These are phyloP conservation scores for Aspergillus olivimuriae DNA, from an alignment of 495 filamentous ascomycete genomes.

Conservation along the genomic window DNA sequence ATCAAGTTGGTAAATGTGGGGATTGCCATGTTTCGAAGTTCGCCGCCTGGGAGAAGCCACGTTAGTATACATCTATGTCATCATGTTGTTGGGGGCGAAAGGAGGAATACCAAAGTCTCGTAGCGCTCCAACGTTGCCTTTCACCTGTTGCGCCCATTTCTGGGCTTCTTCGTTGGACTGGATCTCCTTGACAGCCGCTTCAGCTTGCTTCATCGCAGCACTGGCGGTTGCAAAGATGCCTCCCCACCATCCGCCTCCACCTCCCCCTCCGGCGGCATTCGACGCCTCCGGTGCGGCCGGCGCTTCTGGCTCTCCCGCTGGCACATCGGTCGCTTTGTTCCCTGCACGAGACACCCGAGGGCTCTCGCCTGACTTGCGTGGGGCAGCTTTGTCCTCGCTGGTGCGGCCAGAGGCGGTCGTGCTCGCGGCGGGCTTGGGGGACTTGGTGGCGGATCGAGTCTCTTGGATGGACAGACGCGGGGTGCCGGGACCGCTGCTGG, in stretches of 20 bases:
- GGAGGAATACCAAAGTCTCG: conserved; percentile 66
- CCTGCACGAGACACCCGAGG: conserved; percentile 57
- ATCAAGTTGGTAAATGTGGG: conserved; percentile 94
- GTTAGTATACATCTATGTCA: too few relatives aligned
- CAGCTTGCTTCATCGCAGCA: conserved; percentile 89
- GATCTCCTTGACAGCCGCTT: conserved; percentile 88
- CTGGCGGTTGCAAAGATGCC: conserved; percentile 60
- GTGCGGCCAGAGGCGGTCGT: conserved; percentile 45
- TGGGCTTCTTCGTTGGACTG: conserved; percentile 95
- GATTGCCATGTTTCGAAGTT: conserved; percentile 79
- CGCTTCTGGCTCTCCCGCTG: conserved; percentile 24
- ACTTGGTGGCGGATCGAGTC: conserved; percentile 39
- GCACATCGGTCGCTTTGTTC: conserved; percentile 42
- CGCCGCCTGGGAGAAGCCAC: too few relatives aligned
- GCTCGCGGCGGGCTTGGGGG: conserved; percentile 52
- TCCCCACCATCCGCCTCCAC: conserved; percentile 82
- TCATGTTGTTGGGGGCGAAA: conserved; percentile 1
- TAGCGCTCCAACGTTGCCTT: conserved; percentile 81
- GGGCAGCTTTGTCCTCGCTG: conserved; percentile 54
- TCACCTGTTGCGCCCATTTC: conserved; percentile 91
- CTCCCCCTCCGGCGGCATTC: too few relatives aligned
- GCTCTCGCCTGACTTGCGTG: conserved; percentile 71
- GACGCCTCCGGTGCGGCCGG: conserved; percentile 20
- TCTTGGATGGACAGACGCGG: conserved; percentile 63
- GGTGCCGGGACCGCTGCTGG: conserved; percentile 70